Evolutionary conservation across 306 rosid species (phyloP).

Genomic region (Purshia tridentata): DNA sequence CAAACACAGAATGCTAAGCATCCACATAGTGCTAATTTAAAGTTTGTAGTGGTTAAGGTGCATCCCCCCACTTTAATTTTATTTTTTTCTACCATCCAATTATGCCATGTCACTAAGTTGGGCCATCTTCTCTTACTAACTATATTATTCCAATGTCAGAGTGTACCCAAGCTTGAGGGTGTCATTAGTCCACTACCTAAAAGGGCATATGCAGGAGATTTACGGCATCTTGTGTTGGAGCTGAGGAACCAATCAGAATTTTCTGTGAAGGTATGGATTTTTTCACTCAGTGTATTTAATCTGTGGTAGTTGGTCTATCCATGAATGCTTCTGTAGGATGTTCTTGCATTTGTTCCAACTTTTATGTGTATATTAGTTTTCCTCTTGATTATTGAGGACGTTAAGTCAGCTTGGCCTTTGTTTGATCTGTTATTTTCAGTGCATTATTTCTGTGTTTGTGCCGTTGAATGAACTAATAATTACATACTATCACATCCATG

Average conservation of each 20-base stretch:
- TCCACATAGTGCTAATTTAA: conserved; percentile 52
- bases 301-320: not conserved
- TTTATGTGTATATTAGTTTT: not conserved
- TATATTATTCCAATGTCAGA: conserved; percentile 45
- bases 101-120: conserved; percentile 23
- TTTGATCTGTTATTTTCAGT: not conserved
- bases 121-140: conserved; percentile 10
- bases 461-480: conserved; percentile 18
- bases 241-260: conserved; percentile 73
- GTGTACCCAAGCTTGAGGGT: conserved; percentile 86
- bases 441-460: conserved; percentile 15
- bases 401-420: conserved; percentile 10
- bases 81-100: not conserved
- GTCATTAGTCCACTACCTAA: conserved; percentile 58
- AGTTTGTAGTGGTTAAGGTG: conserved; percentile 89
- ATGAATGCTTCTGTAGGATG: not conserved
- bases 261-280: conserved; percentile 65
- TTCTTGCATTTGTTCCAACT: not conserved
- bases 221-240: conserved; percentile 70
- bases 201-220: conserved; percentile 77
- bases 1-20: conserved; percentile 52
- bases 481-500: not conserved
- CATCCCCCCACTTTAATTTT: conserved; percentile 16
- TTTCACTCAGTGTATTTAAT: conserved; percentile 21
- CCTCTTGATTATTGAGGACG: conserved; percentile 2